Percentiles rank a stretch among this genome's conserved stretches.
These are phyloP conservation scores for Erucastrum elatum DNA, from an alignment of 345 rosid genomes.

Conservation along the genomic window DNA sequence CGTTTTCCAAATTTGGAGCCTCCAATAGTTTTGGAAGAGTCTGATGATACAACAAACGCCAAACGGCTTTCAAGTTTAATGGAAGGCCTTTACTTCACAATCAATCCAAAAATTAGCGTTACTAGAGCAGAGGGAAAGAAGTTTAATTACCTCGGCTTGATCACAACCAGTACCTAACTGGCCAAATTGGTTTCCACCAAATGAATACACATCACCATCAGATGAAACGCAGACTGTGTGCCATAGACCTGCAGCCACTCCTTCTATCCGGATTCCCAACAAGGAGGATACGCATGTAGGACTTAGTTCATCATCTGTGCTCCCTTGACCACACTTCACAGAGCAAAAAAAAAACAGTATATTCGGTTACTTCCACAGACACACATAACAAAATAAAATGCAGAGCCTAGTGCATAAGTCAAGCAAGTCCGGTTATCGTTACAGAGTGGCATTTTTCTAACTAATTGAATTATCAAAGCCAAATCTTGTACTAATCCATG, in stretches of 20 bases:
- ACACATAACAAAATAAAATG: not conserved
- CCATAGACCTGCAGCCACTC: constrained; percentile 93
- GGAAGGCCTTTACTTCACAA: constrained; percentile 1
- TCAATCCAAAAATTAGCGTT: not conserved
- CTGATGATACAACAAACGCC: constrained; percentile 53
- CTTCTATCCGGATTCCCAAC: constrained; percentile 73
- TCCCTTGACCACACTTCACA: constrained; percentile 92
- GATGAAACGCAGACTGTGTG: constrained; percentile 86
- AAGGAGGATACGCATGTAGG: constrained; percentile 88
- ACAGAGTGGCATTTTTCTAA: constrained; percentile 11
- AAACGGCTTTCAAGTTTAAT: not conserved
- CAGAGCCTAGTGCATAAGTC: not conserved
- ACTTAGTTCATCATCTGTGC: constrained; percentile 87
- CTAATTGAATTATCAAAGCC: not conserved
- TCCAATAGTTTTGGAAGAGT: constrained; percentile 84
- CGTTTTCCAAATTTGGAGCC: constrained; percentile 74
- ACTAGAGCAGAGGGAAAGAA: not conserved
- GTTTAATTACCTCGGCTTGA: constrained; percentile 79
- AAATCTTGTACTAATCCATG: not conserved
- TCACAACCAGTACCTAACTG: constrained; percentile 97
- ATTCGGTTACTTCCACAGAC: not conserved
- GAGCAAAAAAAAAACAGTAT: not conserved
- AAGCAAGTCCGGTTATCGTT: constrained; percentile 35
- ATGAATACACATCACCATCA: constrained; percentile 85
- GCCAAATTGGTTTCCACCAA: constrained; percentile 99